Conservation (phyloP, 352 stramenopile species). For the Pythium angustatum region DNA sequence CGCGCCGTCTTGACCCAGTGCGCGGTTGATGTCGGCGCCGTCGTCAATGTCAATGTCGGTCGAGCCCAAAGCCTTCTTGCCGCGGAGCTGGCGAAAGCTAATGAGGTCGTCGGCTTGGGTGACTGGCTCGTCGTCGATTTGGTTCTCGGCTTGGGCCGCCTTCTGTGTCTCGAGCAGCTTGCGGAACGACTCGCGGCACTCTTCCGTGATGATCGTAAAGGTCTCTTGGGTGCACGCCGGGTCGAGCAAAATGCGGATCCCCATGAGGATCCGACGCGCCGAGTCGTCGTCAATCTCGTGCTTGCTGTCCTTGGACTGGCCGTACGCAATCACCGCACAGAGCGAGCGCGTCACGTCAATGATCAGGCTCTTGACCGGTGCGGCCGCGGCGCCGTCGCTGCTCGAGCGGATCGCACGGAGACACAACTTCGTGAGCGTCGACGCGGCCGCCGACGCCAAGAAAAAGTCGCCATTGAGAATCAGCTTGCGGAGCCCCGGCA, state of each 20-base stretch:
- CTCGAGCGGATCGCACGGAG: conserved; percentile 81
- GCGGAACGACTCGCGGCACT: conserved; percentile 80
- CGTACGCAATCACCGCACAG: conserved; percentile 72
- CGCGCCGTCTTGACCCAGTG: conserved; percentile 89
- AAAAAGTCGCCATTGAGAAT: conserved; percentile 96
- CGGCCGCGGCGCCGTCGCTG: conserved; percentile 42
- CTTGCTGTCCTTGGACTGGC: conserved; percentile 74
- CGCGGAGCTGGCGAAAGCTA: conserved; percentile 96
- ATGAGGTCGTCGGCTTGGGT: conserved; percentile 96
- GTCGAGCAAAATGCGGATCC: conserved; percentile 94
- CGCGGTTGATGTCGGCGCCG: conserved; percentile 94
- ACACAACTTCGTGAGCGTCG: conserved; percentile 96
- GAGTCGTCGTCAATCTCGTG: conserved; percentile 94
- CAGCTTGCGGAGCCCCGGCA: conserved; percentile 85
- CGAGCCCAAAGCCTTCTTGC: conserved; percentile 89
- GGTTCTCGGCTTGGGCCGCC: conserved; percentile 61
- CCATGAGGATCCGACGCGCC: conserved; percentile 94
- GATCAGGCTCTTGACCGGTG: conserved; percentile 66
- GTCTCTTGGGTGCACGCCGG: conserved; percentile 67
- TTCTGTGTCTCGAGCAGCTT: conserved; percentile 78
- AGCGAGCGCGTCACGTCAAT: conserved; percentile 75
- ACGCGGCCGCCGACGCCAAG: conserved; percentile 91
- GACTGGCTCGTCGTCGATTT: conserved; percentile 53
- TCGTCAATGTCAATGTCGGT: conserved; percentile 99
- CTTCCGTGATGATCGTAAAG: conserved; percentile 75